Evolutionary conservation across 2,329 filamentous ascomycete species (phyloP), one percentile per base, ranked within the genome.

Genomic region (Fusarium verticillioides): DNA sequence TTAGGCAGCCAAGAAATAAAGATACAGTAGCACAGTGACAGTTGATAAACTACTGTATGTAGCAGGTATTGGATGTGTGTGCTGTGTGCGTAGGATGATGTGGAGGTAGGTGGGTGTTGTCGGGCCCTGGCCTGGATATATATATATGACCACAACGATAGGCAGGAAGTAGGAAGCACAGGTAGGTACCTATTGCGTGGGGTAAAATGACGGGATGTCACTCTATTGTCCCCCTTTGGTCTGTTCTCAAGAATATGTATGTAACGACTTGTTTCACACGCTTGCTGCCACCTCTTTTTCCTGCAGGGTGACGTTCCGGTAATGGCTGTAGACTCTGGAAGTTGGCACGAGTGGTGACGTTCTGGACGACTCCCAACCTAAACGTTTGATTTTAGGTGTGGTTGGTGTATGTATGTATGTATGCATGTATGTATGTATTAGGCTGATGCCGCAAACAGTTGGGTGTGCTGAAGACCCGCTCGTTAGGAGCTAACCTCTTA

Each of bases 321-420:
- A 54, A 36, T 32, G 34, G 32, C 37, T 40, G 54, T 36, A 36
- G 30, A 53, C 50, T n/a, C 18, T 21, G 40, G 39, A 66, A 64
- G 54, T 69, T 67, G 65, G 58, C 61, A 63, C 50, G 39, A 47
- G 60, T 62, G 60, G 65, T 73, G 69, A 73, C 70, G 70, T 68
- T 67, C 39, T 67, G 58, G 60, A 57, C 39, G 32, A 63, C 59
- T 58, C 60, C 46, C 59, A 53, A 57, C 49, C 44, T 59, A 18
- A n/a, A 13, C 42, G 47, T 40, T 42, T 16, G 60, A 19, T 40
- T 40, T 36, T 36, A 50, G 61, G 42, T 60, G 50, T 62, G 46
- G 54, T 59, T 60, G 53, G 39, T 37, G 46, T 46, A 60, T 73
- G 46, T 46, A 57, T 73, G 32, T 15, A 13, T 34, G 32, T 34